Conservation (phyloP, 352 stramenopile genomes). For the Globisporangium okanoganense region DNA sequence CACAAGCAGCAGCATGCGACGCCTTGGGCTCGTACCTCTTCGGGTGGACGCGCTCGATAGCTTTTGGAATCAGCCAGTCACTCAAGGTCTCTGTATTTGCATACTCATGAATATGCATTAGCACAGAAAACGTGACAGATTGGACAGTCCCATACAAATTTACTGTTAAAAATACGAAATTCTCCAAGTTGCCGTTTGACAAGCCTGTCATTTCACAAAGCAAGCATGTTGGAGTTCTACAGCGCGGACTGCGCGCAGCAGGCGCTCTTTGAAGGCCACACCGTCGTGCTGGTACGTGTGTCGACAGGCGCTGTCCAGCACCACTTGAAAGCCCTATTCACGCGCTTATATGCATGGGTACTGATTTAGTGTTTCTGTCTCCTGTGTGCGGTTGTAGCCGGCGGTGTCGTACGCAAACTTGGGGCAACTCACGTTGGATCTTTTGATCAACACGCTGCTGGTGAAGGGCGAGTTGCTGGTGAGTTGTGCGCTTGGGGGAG, state of each 20-base stretch:
- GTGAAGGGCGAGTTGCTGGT: constrained; percentile 42
- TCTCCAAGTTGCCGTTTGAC: neutral
- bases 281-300: constrained; percentile 45
- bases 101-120: neutral
- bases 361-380: neutral
- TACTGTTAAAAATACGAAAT: no score
- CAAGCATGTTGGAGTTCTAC: constrained; percentile 14
- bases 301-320: neutral
- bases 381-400: constrained; percentile 28
- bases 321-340: neutral
- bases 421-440: constrained; percentile 72
- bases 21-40: constrained; percentile 3
- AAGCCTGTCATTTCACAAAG: constrained; percentile 3
- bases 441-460: constrained; percentile 73
- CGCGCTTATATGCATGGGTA: neutral
- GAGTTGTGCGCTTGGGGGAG: constrained; percentile 10
- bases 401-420: constrained; percentile 80
- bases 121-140: no score
- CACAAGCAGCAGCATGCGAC: neutral
- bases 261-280: constrained; percentile 48
- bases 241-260: neutral
- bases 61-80: neutral
- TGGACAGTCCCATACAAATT: no score
- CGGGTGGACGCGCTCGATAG: constrained; percentile 9
- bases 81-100: neutral